Evolutionary conservation across 495 filamentous ascomycete species (phyloP).

Genomic region (Niebla homalea): DNA sequence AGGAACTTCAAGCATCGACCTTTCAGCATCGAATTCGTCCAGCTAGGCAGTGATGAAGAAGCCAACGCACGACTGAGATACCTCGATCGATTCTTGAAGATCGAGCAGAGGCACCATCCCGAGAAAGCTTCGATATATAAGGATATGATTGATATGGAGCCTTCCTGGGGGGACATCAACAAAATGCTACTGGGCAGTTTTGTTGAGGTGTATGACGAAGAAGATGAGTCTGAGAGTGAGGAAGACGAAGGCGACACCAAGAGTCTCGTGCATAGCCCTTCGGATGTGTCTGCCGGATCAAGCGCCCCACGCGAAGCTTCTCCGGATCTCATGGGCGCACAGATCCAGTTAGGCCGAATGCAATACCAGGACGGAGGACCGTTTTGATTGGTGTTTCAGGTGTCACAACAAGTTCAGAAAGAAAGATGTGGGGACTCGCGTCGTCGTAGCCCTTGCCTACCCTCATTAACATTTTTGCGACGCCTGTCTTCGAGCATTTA

Average conservation of each 20-base stretch:
- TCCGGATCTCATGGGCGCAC: too few species aligned
- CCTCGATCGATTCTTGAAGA: slow-evolving; percentile 17
- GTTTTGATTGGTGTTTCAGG: too few species aligned
- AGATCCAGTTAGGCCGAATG: too few species aligned
- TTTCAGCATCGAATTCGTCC: slow-evolving; percentile 12
- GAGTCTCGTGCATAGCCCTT: too few species aligned
- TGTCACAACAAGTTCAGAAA: too few species aligned
- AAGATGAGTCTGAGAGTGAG: slow-evolving; percentile 2
- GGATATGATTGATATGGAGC: slow-evolving; percentile 25
- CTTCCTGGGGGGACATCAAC: slow-evolving; percentile 15
- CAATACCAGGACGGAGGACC: too few species aligned
- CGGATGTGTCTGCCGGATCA: too few species aligned
- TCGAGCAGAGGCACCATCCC: not conserved
- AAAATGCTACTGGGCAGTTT: slow-evolving; percentile 28
- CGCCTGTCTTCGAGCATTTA: too few species aligned
- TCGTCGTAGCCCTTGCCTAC: too few species aligned
- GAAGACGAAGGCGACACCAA: not conserved
- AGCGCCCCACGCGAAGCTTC: too few species aligned
- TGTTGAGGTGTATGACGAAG: slow-evolving; percentile 9
- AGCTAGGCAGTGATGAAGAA: slow-evolving; percentile 12
- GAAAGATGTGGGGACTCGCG: too few species aligned
- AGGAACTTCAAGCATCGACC: slow-evolving; percentile 3
- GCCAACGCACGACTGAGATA: slow-evolving; percentile 16
- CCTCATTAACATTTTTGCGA: too few species aligned
- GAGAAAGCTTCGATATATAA: slow-evolving; percentile 4